Evolutionary conservation across 495 filamentous ascomycete species (phyloP), one percentile per base, ranked within the genome.

Genomic region (Margaritispora aquatica): DNA sequence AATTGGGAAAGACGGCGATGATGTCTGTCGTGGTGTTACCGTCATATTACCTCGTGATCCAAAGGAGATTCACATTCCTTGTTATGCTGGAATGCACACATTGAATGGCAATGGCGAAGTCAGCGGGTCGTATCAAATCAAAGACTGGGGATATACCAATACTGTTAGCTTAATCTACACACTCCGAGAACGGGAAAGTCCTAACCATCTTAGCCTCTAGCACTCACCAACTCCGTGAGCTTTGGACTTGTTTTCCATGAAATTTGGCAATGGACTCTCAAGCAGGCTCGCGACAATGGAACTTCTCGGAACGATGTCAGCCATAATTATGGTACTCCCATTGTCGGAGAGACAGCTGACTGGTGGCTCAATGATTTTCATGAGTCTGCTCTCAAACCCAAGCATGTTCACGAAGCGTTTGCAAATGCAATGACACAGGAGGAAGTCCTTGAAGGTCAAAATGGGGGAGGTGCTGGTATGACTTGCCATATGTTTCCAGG

Each of bases 31-130:
- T 22, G 66, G 66, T 26, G 63, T 68, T 15, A 68, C 66, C 1
- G 63, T 68, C 17, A 63, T 68, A 26, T 53, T 68, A 26, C 66
- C 66, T n/a, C 66, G 66, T 41, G 34, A 57, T 46, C 54, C 60
- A 15, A 50, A 66, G 22, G 66, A 68, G 9, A 66, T 66, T 26
- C 36, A 56, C 23, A 50, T 60, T 13, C 66, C 66, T 9, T 68
- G 63, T 51, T 68, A 68, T 50, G 66, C 66, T 1, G 63, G 54
- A 8, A 54, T 66, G 51, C 63, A 66, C 29, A 60, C 51, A 0
- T 52, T 68, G 17, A 68, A 68, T 51, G 66, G 66, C 23, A 68
- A 66, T 38, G 66, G 66, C 38, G 66, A 68, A 56, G 55, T 66
- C 21, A 68, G 34, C 23, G 66, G 63, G 3, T 58, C 54, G 2